A percentile compares a stretch with the other conserved stretches of the same genome.
Evolutionary conservation across 352 stramenopile genomes (phyloP).

Genomic region (Globisporangium alternatum): DNA sequence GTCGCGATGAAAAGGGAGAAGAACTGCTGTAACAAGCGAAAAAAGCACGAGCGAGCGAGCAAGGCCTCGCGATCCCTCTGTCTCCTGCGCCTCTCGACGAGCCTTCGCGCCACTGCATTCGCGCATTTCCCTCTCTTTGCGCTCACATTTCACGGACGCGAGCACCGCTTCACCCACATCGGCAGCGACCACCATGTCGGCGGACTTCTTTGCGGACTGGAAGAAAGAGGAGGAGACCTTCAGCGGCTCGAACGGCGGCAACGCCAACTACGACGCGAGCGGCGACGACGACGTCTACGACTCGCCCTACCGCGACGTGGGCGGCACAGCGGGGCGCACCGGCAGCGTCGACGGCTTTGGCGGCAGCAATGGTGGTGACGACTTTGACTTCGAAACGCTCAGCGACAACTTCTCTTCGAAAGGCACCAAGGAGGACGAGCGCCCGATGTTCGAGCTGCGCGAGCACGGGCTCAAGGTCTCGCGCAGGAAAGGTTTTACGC

Average conservation of each 20-base stretch:
- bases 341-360: conserved; percentile 16
- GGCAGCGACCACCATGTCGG: conserved; percentile 55
- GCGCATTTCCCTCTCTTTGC: too few species aligned
- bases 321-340: conserved; percentile 24
- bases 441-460: conserved; percentile 84
- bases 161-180: not conserved
- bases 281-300: conserved; percentile 29
- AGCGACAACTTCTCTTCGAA: conserved; percentile 34
- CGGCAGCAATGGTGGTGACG: conserved; percentile 46
- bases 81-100: not conserved
- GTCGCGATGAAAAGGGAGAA: not conserved
- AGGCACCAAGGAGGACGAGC: conserved; percentile 59
- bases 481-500: conserved; percentile 80
- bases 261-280: conserved; percentile 13
- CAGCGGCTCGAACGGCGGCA: conserved; percentile 17
- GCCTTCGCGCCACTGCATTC: not conserved
- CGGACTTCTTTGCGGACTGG: conserved; percentile 88
- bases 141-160: not conserved
- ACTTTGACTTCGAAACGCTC: conserved; percentile 78
- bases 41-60: not conserved
- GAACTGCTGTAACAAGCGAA: not conserved
- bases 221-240: conserved; percentile 71
- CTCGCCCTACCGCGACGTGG: conserved; percentile 31
- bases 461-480: conserved; percentile 86
- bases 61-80: not conserved